Conservation (phyloP, 176 grass and related monocot species). For the Paspalum vaginatum region DNA sequence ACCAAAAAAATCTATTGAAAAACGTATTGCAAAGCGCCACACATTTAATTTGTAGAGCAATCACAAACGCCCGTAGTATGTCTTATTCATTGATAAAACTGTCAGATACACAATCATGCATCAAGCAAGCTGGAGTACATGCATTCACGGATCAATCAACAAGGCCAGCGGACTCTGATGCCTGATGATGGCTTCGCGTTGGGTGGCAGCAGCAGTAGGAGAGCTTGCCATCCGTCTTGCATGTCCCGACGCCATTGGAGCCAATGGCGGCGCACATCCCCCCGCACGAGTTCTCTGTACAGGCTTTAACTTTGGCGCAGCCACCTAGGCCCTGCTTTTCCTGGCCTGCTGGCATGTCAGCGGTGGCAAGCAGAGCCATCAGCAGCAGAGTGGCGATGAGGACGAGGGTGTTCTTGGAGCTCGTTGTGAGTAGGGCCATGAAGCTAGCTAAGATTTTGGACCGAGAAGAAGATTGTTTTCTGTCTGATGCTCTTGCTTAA, state of each 20-base stretch:
- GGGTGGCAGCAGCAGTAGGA: not conserved
- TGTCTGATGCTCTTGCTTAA: not conserved
- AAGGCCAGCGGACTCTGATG: not conserved
- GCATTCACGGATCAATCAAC: not conserved
- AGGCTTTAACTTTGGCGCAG: not conserved
- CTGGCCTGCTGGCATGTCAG: not conserved
- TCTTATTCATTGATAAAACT: not conserved
- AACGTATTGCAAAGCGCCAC: too few relatives aligned
- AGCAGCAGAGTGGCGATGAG: not conserved
- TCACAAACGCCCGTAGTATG: not conserved
- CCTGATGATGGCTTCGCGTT: not conserved
- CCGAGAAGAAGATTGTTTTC: not conserved
- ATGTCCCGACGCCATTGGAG: not conserved
- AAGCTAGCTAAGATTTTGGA: not conserved
- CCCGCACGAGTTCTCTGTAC: not conserved
- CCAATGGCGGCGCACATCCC: not conserved
- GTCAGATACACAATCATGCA: not conserved
- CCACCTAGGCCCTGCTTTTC: not conserved
- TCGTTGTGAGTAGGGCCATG: not conserved
- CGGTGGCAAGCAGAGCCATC: not conserved
- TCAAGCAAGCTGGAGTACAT: not conserved
- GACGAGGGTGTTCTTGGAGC: not conserved
- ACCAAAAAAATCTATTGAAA: too few relatives aligned
- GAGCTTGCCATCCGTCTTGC: not conserved
- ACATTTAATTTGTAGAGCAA: too few relatives aligned